Conservation (phyloP, 2,329 filamentous ascomycete genomes). For the Xylaria multiplex region DNA sequence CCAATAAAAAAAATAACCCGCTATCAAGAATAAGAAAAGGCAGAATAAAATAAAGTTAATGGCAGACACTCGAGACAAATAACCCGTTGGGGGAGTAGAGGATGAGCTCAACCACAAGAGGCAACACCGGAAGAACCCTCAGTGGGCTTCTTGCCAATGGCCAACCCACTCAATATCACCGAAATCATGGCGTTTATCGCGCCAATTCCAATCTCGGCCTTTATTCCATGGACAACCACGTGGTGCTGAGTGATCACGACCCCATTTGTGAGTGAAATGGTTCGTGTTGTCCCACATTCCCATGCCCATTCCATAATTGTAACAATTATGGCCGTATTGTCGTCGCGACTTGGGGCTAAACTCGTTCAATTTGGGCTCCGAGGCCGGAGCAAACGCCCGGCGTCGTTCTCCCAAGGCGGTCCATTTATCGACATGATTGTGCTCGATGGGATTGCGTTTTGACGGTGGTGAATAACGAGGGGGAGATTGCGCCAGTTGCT, state of each 20-base stretch:
- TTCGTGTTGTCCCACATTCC: slow-evolving; percentile 59
- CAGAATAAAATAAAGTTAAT: slow-evolving; percentile 45
- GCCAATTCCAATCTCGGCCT: slow-evolving; percentile 70
- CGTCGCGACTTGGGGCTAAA: slow-evolving; percentile 58
- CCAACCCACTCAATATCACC: slow-evolving; percentile 94
- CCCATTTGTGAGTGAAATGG: slow-evolving; percentile 52
- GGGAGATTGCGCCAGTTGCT: slow-evolving; percentile 50
- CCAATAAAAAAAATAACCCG: slow-evolving; percentile 42
- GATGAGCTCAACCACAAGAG: slow-evolving; percentile 70
- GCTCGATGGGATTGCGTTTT: slow-evolving; percentile 72
- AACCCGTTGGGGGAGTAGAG: slow-evolving; percentile 41
- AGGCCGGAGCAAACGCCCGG: slow-evolving; percentile 68
- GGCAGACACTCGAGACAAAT: slow-evolving; percentile 46
- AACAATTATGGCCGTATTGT: slow-evolving; percentile 49
- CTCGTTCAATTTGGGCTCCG: slow-evolving; percentile 62
- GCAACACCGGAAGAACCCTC: slow-evolving; percentile 50
- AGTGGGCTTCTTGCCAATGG: slow-evolving; percentile 76
- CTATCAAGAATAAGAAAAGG: slow-evolving; percentile 48
- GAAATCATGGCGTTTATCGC: slow-evolving; percentile 73
- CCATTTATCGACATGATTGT: slow-evolving; percentile 81
- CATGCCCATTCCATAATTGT: slow-evolving; percentile 53
- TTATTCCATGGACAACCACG: slow-evolving; percentile 66
- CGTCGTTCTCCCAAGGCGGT: slow-evolving; percentile 85
- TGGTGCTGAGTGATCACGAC: slow-evolving; percentile 58
- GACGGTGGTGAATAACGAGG: slow-evolving; percentile 72